Base-by-base conservation (phyloP, 2,329 filamentous ascomycete genomes). In the Aureobasidium musti region DNA sequence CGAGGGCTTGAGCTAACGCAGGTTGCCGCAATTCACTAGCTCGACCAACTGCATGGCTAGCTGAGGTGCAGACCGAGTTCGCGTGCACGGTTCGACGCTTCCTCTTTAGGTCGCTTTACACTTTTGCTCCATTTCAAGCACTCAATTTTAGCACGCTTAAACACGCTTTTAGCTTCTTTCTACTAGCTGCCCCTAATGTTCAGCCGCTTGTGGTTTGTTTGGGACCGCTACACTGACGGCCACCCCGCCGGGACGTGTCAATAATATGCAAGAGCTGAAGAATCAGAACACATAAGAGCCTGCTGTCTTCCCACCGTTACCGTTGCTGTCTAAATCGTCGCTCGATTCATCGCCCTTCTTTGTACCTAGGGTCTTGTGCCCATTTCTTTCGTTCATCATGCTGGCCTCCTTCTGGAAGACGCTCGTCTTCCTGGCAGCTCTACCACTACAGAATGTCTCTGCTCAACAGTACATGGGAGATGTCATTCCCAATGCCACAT, bases 401-500 rank as follows among this genome's bases (percentile, higher is more conserved):
- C 7, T 45, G 33, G 6, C 23, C 7, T 59, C 64, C 14, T 26
- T 66, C 26, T 67, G 56, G 65, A 67, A 63, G 65, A 23, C 57
- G 3, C 19, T 63, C 19, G 54, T 39, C 30, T 37, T 63, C 28
- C 28, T 66, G 37, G 54, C 65, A 23, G 59, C 60, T 19, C 52
- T 67, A 2, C 54, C 63, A 10, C 26, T 67, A 1, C 59, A 63
- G 37, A 14, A 57, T 19, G 65, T 54, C 33, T 39, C 65, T 3
- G 68, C 71, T 23, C 76, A 77, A 69, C 74, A 77, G 63, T 76
- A 71, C 13, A 33, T 54, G 14, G 76, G 76, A 54, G 71, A 75
- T 56, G 54, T 69, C n/a, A 76, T 77, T 57, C 61, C 68, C 23
- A 76, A 71, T 54, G 49, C 26, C 60, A 69, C 68, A 30, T 68